These are phyloP conservation scores for Saccharomycopsis fibuligera DNA, from an alignment of 805 yeast species.

Conservation along the genomic window DNA sequence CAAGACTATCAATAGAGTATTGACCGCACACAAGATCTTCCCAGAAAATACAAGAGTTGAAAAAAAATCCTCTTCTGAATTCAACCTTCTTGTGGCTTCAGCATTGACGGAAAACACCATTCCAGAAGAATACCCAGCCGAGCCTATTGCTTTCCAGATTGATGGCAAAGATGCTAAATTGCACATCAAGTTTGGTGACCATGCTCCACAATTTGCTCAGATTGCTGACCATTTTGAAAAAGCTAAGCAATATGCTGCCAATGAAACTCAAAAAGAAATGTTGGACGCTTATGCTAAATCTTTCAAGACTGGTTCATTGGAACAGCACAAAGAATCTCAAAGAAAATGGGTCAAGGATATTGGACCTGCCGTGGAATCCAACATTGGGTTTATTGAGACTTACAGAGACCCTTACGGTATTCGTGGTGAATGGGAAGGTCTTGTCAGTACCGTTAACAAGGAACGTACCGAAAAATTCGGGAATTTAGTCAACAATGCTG, in stretches of 20 bases:
- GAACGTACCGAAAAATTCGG: slow-evolving; percentile 80
- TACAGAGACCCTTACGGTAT: slow-evolving; percentile 90
- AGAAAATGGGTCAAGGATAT: slow-evolving; percentile 82
- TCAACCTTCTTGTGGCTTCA: slow-evolving; percentile 65
- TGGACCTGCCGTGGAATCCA: slow-evolving; percentile 72
- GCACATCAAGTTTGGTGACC: slow-evolving; percentile 71
- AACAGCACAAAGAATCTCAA: slow-evolving; percentile 80
- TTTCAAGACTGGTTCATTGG: slow-evolving; percentile 75
- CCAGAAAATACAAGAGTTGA: slow-evolving; percentile 77
- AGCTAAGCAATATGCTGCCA: slow-evolving; percentile 63
- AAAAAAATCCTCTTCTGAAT: slow-evolving; percentile 43
- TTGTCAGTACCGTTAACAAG: slow-evolving; percentile 84
- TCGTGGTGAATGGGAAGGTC: slow-evolving; percentile 90
- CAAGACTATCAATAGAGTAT: slow-evolving; percentile 57
- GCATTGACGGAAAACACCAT: slow-evolving; percentile 44
- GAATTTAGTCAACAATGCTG: slow-evolving; percentile 60
- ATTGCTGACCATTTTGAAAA: slow-evolving; percentile 49
- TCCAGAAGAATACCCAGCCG: slow-evolving; percentile 42
- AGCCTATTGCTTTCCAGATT: slow-evolving; percentile 31
- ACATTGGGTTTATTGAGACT: slow-evolving; percentile 88
- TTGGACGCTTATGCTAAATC: slow-evolving; percentile 59
- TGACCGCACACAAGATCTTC: slow-evolving; percentile 57
- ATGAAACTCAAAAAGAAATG: slow-evolving; percentile 65
- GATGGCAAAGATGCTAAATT: slow-evolving; percentile 37
- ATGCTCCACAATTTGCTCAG: slow-evolving; percentile 52